Evolutionary conservation across 2,329 filamentous ascomycete genomes (phyloP).

Genomic region (Botrytis galanthina): DNA sequence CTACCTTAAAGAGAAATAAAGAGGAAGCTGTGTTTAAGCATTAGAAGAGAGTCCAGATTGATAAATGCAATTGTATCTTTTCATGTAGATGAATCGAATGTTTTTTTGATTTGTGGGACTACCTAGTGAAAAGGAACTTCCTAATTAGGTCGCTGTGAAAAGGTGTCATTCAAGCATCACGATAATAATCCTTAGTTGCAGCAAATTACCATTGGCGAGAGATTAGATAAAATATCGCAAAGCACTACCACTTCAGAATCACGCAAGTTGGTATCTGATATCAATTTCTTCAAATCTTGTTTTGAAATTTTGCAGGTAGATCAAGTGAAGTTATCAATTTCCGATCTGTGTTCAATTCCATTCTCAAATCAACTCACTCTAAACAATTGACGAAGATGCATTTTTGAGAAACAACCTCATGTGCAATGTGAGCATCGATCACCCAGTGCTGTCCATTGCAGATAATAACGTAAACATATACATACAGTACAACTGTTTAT

Average conservation of each 20-base stretch:
- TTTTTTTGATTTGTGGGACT: background rate
- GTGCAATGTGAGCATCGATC: background rate
- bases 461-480: no score
- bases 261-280: background rate
- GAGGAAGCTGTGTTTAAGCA: background rate
- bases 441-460: background rate
- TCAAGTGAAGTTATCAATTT: background rate
- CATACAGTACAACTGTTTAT: background rate
- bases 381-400: background rate
- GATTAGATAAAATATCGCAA: background rate
- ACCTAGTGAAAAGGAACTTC: constrained; percentile 7
- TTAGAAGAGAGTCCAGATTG: background rate
- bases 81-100: background rate
- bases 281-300: background rate
- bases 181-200: background rate
- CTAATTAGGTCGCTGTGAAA: background rate
- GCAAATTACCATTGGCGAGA: background rate
- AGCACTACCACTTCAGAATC: background rate
- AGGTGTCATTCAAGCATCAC: background rate
- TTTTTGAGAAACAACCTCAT: background rate
- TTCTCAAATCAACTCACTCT: background rate
- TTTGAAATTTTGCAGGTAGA: background rate
- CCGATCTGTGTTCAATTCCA: background rate
- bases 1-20: background rate
- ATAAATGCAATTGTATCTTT: background rate